phyloP scores from a whole-genome alignment of 2,329 filamentous ascomycete species.

The Hymenoscyphus scutula region DNA sequence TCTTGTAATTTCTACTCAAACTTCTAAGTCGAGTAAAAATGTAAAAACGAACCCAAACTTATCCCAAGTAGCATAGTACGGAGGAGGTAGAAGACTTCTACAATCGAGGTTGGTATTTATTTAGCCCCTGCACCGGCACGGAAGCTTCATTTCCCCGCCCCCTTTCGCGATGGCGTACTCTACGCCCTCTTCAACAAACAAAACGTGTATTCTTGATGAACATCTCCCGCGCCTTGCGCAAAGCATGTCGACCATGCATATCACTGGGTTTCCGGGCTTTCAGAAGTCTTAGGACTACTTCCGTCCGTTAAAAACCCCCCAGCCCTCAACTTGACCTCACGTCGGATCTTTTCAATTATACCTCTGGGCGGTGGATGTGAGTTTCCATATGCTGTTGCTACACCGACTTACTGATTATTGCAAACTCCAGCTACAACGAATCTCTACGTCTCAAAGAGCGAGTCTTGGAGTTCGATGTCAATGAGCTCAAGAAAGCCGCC shows the following conservation, averaged over 20 bases:
- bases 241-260: constrained; percentile 7
- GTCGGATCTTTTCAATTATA: constrained; percentile 10
- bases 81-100: too few relatives aligned
- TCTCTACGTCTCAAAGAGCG: constrained; percentile 13
- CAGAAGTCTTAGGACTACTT: not conserved
- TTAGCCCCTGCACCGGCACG: not conserved
- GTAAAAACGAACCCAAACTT: too few relatives aligned
- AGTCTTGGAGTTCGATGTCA: constrained; percentile 13
- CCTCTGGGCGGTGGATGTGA: constrained; percentile 10
- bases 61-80: too few relatives aligned
- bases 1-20: too few relatives aligned
- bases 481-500: constrained; percentile 14
- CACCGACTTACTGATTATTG: not conserved
- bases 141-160: not conserved
- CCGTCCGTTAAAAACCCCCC: not conserved
- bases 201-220: constrained; percentile 6
- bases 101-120: not conserved
- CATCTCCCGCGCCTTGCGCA: not conserved
- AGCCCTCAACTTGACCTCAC: not conserved
- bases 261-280: not conserved
- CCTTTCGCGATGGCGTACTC: not conserved
- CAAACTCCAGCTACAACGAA: constrained; percentile 13
- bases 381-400: not conserved
- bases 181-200: not conserved
- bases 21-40: too few relatives aligned